Evolutionary conservation across 768 basidiomycete species (phyloP).

Genomic region (Boletus vermiculosoides): DNA sequence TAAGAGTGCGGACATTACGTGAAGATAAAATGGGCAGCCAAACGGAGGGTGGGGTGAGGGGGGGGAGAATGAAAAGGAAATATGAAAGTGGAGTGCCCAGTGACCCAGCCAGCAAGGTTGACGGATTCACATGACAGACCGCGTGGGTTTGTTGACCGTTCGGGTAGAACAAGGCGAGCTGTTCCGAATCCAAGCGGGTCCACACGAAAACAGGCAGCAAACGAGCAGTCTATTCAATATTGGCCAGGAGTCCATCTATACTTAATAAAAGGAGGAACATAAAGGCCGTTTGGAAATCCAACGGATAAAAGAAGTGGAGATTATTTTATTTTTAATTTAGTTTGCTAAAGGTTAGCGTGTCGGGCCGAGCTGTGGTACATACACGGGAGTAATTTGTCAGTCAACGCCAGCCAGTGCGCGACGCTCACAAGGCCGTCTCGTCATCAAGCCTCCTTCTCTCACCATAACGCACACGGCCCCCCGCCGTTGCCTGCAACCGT

Average conservation of each 20-base stretch:
- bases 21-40: not conserved
- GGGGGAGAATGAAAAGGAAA: constrained; percentile 11
- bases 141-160: constrained; percentile 1
- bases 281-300: not conserved
- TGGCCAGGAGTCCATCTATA: too few species aligned
- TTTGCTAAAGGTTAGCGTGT: not conserved
- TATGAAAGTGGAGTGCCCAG: constrained; percentile 7
- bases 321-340: not conserved
- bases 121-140: constrained; percentile 14
- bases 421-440: constrained; percentile 19
- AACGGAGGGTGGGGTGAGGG: not conserved
- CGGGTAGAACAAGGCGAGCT: constrained; percentile 2
- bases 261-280: too few species aligned
- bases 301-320: not conserved
- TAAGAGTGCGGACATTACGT: constrained; percentile 3
- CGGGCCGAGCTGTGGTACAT: constrained; percentile 19
- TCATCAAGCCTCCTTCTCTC: constrained; percentile 21
- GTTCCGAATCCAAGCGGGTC: constrained; percentile 10
- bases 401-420: constrained; percentile 12
- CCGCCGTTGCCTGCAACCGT: constrained; percentile 3
- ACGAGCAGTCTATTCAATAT: too few species aligned
- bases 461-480: constrained; percentile 15
- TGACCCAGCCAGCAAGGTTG: not conserved
- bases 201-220: constrained; percentile 3
- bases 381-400: constrained; percentile 25